Evolutionary conservation across 768 basidiomycete genomes (phyloP), one percentile per base, ranked within the genome.

Genomic region (Mycena maculata): DNA sequence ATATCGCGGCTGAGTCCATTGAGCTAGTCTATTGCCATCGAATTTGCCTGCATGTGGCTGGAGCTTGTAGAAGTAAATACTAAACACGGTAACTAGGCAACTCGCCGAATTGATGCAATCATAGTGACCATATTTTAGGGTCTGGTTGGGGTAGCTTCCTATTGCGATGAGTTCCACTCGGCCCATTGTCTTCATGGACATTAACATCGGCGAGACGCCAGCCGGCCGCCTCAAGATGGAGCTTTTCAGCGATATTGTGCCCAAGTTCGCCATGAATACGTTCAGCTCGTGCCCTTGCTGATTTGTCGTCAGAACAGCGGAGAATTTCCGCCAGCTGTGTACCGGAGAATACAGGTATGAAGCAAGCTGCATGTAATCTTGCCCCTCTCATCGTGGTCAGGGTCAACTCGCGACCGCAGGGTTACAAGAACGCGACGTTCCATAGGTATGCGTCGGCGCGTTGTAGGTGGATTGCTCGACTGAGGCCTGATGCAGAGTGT

Each of bases 151-250:
- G 5, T 42, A 15, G 8, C 20, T 13, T 50, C 20, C 22, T n/a
- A 47, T 31, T 33, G 48, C 28, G n/a, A 65, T 63, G 59, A 57
- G 54, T 22, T 77, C 84, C 31, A 81, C 85, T 3, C 88, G 97
- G 20, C 97, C 98, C 0, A 83, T 99, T 50, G 96, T 98, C 61
- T 99, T 99, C 78, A 96, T 99, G 90, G 98, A 99, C 76, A 84
- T 99, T 66, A 88, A 93, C 53, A 98, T 99, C 53, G 98, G 98
- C 47, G 97, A 99, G 81, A 98, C 96, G 0, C 94, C 94, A 33
- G 95, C 95, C 4, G 97, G 96, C 18, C 83, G 98, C 33, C 85
- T 99, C 72, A 99, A 98, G 82, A 97, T 99, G 90, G 97, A 99
- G 78, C 83, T 99, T 20, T 98, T 97, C 80, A 93, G 91, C 65